Percentiles rank a stretch among this genome's conserved stretches.
phyloP scores from a whole-genome alignment of 169 alveolate genomes.

The Fabrea salina region DNA sequence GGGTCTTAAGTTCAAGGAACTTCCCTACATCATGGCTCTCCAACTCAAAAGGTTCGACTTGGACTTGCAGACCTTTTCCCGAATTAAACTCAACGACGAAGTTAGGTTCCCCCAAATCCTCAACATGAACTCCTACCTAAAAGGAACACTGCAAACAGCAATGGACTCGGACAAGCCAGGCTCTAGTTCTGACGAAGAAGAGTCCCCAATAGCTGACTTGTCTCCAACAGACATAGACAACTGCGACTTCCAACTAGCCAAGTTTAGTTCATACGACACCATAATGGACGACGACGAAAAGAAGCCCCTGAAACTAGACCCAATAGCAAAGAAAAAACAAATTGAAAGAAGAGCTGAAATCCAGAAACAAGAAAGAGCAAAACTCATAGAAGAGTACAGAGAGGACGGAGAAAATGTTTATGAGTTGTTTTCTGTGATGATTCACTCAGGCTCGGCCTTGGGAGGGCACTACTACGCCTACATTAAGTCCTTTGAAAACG shows the following conservation, averaged over 20 bases:
- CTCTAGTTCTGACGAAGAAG: slow-evolving; percentile 1
- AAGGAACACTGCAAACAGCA: neutral
- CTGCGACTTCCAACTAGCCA: neutral
- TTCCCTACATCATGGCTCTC: slow-evolving; percentile 65
- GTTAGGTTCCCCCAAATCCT: slow-evolving; percentile 80
- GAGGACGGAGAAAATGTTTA: slow-evolving; percentile 57
- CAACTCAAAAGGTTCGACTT: slow-evolving; percentile 79
- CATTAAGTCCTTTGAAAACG: slow-evolving; percentile 44
- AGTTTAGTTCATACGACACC: neutral
- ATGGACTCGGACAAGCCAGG: slow-evolving; percentile 35
- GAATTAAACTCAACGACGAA: slow-evolving; percentile 75
- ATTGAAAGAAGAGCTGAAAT: slow-evolving; percentile 25
- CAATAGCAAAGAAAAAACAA: neutral
- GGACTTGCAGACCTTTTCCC: slow-evolving; percentile 65
- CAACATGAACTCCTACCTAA: slow-evolving; percentile 71
- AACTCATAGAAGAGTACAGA: neutral
- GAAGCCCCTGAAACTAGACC: neutral
- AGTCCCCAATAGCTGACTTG: neutral
- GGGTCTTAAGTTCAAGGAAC: slow-evolving; percentile 68
- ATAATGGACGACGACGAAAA: neutral
- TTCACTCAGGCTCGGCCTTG: slow-evolving; percentile 82
- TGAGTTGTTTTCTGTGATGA: slow-evolving; percentile 70
- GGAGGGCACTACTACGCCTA: slow-evolving; percentile 87
- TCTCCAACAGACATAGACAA: neutral
- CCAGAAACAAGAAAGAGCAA: slow-evolving; percentile 46